Base-by-base conservation (phyloP, 345 rosid species). In the Eucalyptus globulus region DNA sequence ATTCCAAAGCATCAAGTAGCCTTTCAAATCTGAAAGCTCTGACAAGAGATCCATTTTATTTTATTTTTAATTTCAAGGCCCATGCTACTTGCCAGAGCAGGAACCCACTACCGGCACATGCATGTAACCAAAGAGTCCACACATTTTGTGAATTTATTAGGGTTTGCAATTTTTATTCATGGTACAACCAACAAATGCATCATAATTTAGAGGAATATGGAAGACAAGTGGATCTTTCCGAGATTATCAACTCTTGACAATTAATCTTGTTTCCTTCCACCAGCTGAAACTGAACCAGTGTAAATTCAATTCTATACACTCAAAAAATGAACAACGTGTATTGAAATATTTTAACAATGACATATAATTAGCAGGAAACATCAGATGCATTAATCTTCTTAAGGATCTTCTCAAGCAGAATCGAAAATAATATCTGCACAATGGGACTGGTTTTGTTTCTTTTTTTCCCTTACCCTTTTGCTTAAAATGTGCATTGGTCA, bases 71-170 rank as follows among this genome's bases (percentile, higher is more conserved):
- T 81, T 81, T 60, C 87, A 24, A 16, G 47, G 89, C 51, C 89
- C 89, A 88, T 88, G 87, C 87, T 88, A 88, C 89, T 86, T 80
- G 89, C 89, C 87, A 88, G 87, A 83, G 89, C 76, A 88, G 72
- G 89, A 88, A 83, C 89, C 89, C 80, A 87, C 89, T 69, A 49
- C 83, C 34, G 85, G 76, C 89, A 87, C 89, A 69, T 87, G 89
- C 72, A 69, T 56, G 44, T 87, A 62, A 58, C 89, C 85, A 49
- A 87, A 60, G 69, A 87, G 45, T 62, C 76, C 47, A 29, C 40
- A 4, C 26, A 47, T 69, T n/a, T 87, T 47, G 58, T n/a, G 76
- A 14, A 31, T 22, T 40, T 76, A 76, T 76, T 76, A 40, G 47
- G 83, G 83, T 37, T 76, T 76, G 27, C 29, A 76, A 76, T 76